A percentile compares a stretch with the other conserved stretches of the same genome.
These are phyloP conservation scores for Leccinum subtestaceum DNA, from an alignment of 768 basidiomycete genomes.

Conservation along the genomic window DNA sequence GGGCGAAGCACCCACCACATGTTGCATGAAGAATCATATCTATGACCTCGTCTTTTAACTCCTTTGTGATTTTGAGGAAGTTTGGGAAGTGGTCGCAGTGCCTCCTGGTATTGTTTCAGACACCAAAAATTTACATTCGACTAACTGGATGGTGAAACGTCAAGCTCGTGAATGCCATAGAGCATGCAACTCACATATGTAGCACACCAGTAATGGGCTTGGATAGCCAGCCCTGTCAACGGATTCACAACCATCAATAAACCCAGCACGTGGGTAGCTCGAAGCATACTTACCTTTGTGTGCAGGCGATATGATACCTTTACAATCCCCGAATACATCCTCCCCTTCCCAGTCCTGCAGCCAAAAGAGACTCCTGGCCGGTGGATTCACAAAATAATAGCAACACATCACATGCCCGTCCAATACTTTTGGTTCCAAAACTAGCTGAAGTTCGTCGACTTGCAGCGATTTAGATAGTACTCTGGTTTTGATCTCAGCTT, in stretches of 20 bases:
- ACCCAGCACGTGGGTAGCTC: neutral
- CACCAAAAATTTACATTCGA: neutral
- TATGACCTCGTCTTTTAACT: constrained; percentile 26
- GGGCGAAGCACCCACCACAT: constrained; percentile 17
- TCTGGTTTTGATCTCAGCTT: constrained; percentile 3
- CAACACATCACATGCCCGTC: constrained; percentile 31
- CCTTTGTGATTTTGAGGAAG: constrained; percentile 22
- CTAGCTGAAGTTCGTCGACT: constrained; percentile 36
- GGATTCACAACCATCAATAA: neutral
- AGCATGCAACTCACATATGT: constrained; percentile 4
- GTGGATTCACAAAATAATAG: constrained; percentile 56
- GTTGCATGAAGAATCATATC: constrained; percentile 27
- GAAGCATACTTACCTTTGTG: constrained; percentile 24
- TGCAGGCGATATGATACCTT: constrained; percentile 12
- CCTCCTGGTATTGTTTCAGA: constrained; percentile 22
- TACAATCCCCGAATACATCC: constrained; percentile 29
- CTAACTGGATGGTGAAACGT: neutral
- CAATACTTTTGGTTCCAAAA: constrained; percentile 39
- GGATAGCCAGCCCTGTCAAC: constrained; percentile 31
- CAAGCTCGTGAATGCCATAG: neutral
- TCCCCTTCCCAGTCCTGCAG: constrained; percentile 41
- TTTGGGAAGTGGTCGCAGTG: constrained; percentile 35
- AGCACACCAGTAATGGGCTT: constrained; percentile 37
- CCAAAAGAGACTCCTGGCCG: constrained; percentile 49
- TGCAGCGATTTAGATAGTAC: constrained; percentile 29